These are phyloP conservation scores for Juncus effusus DNA, from an alignment of 176 grass and related monocot species.

Conservation along the genomic window DNA sequence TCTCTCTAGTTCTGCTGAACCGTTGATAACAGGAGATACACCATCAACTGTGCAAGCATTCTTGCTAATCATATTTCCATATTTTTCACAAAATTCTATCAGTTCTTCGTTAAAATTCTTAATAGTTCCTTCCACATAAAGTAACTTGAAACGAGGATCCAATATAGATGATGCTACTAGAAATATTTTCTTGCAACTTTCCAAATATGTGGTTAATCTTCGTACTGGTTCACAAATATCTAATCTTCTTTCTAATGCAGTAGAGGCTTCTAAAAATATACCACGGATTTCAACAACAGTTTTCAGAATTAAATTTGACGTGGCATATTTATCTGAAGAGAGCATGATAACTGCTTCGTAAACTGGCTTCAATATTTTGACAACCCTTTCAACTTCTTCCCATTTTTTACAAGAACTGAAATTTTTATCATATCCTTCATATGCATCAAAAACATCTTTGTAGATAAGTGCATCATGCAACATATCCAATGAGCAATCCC, in stretches of 20 bases:
- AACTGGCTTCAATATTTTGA: neutral
- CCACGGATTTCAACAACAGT: conserved; percentile 7
- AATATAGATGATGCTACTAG: conserved; percentile 21
- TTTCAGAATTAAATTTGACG: neutral
- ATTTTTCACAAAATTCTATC: conserved; percentile 18
- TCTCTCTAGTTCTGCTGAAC: conserved; percentile 19
- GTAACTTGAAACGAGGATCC: conserved; percentile 25
- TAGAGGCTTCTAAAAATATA: neutral
- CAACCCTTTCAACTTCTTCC: neutral
- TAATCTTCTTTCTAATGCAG: no score
- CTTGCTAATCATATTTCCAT: conserved; percentile 1
- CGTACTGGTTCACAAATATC: neutral
- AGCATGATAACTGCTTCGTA: conserved; percentile 3
- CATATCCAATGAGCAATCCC: neutral
- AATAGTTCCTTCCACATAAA: conserved; percentile 14
- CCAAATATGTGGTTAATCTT: neutral
- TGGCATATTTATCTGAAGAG: neutral
- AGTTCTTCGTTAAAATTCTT: conserved; percentile 1
- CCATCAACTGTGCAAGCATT: neutral
- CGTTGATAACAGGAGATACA: conserved; percentile 3
- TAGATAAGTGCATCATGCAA: neutral
- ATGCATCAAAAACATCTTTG: conserved; percentile 1
- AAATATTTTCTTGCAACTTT: conserved; percentile 8
- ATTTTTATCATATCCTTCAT: neutral
- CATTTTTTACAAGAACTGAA: neutral